These are phyloP conservation scores for Candida easanensis DNA, from an alignment of 805 yeast species.

Conservation along the genomic window DNA sequence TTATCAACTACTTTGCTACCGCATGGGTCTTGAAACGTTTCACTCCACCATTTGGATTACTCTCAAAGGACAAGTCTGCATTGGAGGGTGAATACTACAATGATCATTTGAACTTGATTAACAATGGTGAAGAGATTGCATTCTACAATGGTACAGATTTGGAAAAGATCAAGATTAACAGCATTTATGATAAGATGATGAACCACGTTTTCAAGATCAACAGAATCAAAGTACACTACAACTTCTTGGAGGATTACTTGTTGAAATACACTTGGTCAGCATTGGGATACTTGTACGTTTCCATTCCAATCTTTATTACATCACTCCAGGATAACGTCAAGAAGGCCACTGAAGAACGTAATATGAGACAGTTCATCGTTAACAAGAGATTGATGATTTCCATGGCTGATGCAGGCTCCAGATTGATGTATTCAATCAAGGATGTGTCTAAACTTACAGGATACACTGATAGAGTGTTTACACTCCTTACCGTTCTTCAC, in stretches of 20 bases:
- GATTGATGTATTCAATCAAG: conserved; percentile 91
- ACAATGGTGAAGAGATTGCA: conserved; percentile 90
- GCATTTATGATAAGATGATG: conserved; percentile 56
- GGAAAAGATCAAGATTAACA: conserved; percentile 65
- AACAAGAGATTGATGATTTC: conserved; percentile 88
- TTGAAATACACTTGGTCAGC: conserved; percentile 94
- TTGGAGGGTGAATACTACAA: conserved; percentile 89
- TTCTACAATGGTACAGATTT: conserved; percentile 85
- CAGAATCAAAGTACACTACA: conserved; percentile 61
- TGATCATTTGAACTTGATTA: conserved; percentile 79
- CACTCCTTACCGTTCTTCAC: conserved; percentile 72
- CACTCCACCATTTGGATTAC: conserved; percentile 82
- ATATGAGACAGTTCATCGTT: conserved; percentile 85
- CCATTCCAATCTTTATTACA: conserved; percentile 80
- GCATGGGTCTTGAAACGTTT: conserved; percentile 68
- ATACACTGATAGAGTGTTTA: conserved; percentile 81
- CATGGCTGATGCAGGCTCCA: conserved; percentile 91
- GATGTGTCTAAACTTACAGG: conserved; percentile 91
- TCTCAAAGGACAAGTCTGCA: conserved; percentile 69
- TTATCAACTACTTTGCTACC: conserved; percentile 74
- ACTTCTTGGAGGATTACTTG: conserved; percentile 78
- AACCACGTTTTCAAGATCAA: conserved; percentile 53
- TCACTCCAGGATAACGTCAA: conserved; percentile 30
- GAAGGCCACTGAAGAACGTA: conserved; percentile 41
- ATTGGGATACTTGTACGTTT: conserved; percentile 86